Conservation (phyloP, 208 protist species). For the Trichomonas vaginalis region DNA sequence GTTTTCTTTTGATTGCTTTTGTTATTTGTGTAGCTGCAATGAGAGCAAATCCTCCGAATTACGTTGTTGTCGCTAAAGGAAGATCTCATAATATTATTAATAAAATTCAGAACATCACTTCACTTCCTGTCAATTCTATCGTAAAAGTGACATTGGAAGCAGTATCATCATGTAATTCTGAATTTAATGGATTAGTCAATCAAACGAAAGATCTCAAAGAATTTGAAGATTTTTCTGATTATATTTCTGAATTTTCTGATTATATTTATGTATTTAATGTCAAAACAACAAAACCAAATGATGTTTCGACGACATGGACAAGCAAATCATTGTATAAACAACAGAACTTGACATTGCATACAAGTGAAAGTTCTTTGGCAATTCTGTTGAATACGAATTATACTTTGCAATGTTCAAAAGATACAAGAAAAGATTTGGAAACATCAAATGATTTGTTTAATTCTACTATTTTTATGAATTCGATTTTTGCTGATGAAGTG, state of each 20-base stretch:
- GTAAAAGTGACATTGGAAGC: neutral
- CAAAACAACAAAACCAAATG: neutral
- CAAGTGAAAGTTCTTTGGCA: neutral
- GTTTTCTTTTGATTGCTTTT: neutral
- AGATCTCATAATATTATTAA: neutral
- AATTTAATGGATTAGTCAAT: no score
- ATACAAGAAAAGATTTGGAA: neutral
- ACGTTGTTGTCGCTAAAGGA: neutral
- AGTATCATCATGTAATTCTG: neutral
- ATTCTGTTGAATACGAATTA: neutral
- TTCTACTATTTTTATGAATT: neutral
- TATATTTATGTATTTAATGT: neutral
- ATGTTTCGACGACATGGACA: neutral
- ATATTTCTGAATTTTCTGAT: neutral
- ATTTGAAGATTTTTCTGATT: neutral
- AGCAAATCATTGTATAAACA: neutral
- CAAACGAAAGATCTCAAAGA: neutral
- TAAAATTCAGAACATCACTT: neutral
- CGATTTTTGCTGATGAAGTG: neutral
- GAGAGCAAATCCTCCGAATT: neutral
- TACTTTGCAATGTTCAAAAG: neutral
- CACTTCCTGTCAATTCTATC: neutral
- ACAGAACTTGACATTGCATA: neutral
- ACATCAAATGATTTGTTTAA: neutral
- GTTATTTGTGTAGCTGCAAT: neutral